A percentile compares a stretch with the other conserved stretches of the same genome.
phyloP scores from a whole-genome alignment of 164 flowering plant species.

The Magnolia kwangsiensis region DNA sequence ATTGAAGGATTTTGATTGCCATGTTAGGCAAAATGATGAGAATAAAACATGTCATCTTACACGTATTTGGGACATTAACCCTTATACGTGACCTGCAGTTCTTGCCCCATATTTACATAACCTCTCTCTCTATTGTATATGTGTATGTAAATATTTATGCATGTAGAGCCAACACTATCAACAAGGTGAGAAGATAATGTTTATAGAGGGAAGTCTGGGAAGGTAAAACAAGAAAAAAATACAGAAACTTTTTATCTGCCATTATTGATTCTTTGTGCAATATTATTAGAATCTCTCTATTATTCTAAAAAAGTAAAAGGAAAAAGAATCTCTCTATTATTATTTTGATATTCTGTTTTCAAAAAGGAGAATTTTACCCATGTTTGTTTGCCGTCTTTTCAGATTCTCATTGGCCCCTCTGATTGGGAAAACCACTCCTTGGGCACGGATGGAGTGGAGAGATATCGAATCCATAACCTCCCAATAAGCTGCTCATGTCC shows the following conservation, averaged over 20 bases:
- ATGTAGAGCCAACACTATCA: no score
- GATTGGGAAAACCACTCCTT: constrained; percentile 71
- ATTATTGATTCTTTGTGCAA: no score
- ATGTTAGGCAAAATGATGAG: neutral
- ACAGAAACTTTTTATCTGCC: no score
- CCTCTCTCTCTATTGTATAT: no score
- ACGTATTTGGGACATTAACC: neutral
- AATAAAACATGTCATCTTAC: neutral
- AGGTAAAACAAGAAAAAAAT: no score
- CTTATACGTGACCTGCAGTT: no score
- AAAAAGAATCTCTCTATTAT: neutral
- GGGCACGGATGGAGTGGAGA: constrained; percentile 71
- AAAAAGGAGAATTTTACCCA: neutral
- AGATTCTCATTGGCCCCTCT: constrained; percentile 74
- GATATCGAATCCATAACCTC: constrained; percentile 67
- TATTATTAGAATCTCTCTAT: no score
- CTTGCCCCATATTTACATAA: no score
- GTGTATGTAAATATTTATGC: no score
- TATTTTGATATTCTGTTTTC: neutral
- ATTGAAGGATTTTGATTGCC: neutral
- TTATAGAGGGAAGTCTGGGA: no score
- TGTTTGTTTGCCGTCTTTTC: constrained; percentile 9
- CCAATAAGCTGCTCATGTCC: constrained; percentile 49
- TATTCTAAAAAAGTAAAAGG: no score
- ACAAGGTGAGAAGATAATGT: no score